Conservation (phyloP, 2,329 filamentous ascomycete species). For the Trichoderma atroviride region DNA sequence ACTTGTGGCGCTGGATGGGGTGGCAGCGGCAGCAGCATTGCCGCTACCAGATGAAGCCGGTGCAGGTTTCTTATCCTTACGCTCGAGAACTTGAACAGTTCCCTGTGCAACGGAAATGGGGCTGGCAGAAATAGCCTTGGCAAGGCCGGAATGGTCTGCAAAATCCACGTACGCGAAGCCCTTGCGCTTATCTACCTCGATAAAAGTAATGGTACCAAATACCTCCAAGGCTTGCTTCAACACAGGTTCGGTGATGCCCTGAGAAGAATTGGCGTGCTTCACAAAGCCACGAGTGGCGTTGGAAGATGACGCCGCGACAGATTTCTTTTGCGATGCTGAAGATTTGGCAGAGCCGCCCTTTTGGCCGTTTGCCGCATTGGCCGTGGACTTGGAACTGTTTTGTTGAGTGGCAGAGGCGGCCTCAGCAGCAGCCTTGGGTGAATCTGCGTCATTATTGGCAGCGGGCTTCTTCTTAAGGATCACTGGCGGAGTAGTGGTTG, state of each 20-base stretch:
- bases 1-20: slow-evolving; percentile 26
- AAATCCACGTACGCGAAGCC: slow-evolving; percentile 95
- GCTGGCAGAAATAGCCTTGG: slow-evolving; percentile 79
- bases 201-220: slow-evolving; percentile 74
- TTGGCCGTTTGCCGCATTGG: slow-evolving; percentile 27
- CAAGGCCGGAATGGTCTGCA: slow-evolving; percentile 68
- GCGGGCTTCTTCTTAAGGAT: slow-evolving; percentile 49
- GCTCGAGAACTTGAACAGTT: slow-evolving; percentile 82
- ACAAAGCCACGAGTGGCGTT: slow-evolving; percentile 71
- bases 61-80: slow-evolving; percentile 62
- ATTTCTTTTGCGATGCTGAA: slow-evolving; percentile 40
- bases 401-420: slow-evolving; percentile 19
- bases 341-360: slow-evolving; percentile 34
- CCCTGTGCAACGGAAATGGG: slow-evolving; percentile 82
- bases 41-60: slow-evolving; percentile 28
- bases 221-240: slow-evolving; percentile 73
- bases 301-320: slow-evolving; percentile 33
- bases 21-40: slow-evolving; percentile 28
- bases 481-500: slow-evolving; percentile 40
- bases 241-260: slow-evolving; percentile 83
- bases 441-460: slow-evolving; percentile 26
- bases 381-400: slow-evolving; percentile 24
- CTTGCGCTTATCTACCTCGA: slow-evolving; percentile 94
- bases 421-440: slow-evolving; percentile 30
- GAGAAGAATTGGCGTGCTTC: slow-evolving; percentile 84